These are phyloP conservation scores for Ilyonectria robusta DNA, from an alignment of 2,329 filamentous ascomycete species.

Conservation along the genomic window DNA sequence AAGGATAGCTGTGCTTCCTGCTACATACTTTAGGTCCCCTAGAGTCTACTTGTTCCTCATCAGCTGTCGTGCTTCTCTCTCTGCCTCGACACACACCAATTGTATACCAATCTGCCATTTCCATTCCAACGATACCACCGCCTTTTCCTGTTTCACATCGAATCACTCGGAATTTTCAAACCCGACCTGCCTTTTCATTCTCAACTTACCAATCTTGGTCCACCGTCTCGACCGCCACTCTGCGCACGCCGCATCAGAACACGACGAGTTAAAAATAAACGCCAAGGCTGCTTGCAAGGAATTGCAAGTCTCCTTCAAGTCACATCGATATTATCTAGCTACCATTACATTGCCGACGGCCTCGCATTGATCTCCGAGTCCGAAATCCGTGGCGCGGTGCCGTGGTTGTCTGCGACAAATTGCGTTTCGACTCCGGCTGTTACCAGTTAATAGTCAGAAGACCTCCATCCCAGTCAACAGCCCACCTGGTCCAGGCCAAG, in stretches of 20 bases:
- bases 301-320: constrained; percentile 2
- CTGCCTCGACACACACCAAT: constrained; percentile 6
- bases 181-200: not conserved
- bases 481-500: constrained; percentile 17
- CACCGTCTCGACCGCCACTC: not conserved
- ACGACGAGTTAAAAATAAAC: not conserved
- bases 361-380: constrained; percentile 23
- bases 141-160: constrained; percentile 1
- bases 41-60: constrained; percentile 27
- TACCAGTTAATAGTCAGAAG: constrained; percentile 38
- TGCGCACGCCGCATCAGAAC: not conserved
- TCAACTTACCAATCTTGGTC: not conserved
- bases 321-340: constrained; percentile 24
- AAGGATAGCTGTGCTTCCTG: constrained; percentile 47
- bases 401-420: constrained; percentile 38
- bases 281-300: not conserved
- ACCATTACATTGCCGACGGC: constrained; percentile 18
- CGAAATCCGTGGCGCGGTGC: constrained; percentile 30
- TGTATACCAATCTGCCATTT: constrained; percentile 19
- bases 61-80: constrained; percentile 14
- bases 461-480: constrained; percentile 32
- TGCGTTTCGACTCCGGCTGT: constrained; percentile 43
- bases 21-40: constrained; percentile 29
- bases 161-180: not conserved
- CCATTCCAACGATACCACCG: constrained; percentile 7